Evolutionary conservation across 2,329 filamentous ascomycete species (phyloP), one percentile per base, ranked within the genome.

Genomic region (Trichophaea hybrida): DNA sequence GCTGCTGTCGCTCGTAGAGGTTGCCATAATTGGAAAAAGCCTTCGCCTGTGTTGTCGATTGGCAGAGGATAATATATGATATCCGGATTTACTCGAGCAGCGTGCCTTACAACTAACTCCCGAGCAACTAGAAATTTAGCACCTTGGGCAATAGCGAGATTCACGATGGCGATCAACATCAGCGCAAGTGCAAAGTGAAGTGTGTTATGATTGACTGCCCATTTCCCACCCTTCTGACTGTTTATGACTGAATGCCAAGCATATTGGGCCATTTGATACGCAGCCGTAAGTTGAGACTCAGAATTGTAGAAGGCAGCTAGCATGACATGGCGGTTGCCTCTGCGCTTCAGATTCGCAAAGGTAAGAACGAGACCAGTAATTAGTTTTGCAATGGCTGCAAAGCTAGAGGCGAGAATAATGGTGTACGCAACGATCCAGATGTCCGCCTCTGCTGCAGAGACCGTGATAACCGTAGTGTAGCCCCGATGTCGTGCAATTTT

Each of bases 281-380:
- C 13, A n/a, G 53, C 53, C 12, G 53, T 15, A 31, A n/a, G 8
- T 7, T 33, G 53, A 13, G 15, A n/a, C 5, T 55, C 44, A 7
- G 53, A 8, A 35, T 40, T 55, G 34, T 55, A 55, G 34, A 15
- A 55, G 10, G 53, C 33, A 7, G 44, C 53, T 15, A 55, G 34
- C 53, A 55, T 55, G 53, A 46, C 37, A 35, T 40, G n/a, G 10
- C 37, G 53, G 24, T 55, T 55, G 8, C 53, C 53, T 8, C n/a
- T 17, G 24, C 32, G 8, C 37, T 5, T 31, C 8, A 55, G 35
- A 2, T 33, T 33, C 13, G 44, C 40, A 15, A 31, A 43, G 13
- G 53, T 31, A 13, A 55, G 34, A 7, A 44, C 53, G 12, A 55
- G 8, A 24, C 37, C 33, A 5, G 24, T 55, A n/a, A 35, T 35